Conservation (phyloP, 495 filamentous ascomycete species). For the Immersiella caudata region DNA sequence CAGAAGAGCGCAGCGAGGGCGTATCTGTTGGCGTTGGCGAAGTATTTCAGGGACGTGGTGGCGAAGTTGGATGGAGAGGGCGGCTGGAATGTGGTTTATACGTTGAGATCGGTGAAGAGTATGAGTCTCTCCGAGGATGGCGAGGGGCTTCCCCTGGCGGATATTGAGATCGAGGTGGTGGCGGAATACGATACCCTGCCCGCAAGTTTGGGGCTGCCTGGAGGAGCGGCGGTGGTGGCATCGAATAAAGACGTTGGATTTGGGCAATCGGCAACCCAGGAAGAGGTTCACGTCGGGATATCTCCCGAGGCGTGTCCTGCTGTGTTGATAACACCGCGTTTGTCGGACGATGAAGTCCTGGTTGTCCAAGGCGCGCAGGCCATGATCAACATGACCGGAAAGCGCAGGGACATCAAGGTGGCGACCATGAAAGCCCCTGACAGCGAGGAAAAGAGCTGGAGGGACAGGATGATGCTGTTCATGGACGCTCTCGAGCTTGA, state of each 20-base stretch:
- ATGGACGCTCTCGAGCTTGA: slow-evolving; percentile 40
- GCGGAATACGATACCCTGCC: neutral
- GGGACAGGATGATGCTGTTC: slow-evolving; percentile 31
- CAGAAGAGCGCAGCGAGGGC: slow-evolving; percentile 22
- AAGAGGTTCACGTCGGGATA: slow-evolving; percentile 31
- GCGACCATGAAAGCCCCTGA: slow-evolving; percentile 8
- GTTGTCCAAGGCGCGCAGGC: slow-evolving; percentile 25
- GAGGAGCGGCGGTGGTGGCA: slow-evolving; percentile 27
- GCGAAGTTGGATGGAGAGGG: neutral
- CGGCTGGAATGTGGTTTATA: slow-evolving; percentile 19
- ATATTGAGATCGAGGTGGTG: slow-evolving; percentile 6
- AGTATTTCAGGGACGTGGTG: slow-evolving; percentile 22
- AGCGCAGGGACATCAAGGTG: slow-evolving; percentile 22
- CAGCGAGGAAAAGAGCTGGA: slow-evolving; percentile 6
- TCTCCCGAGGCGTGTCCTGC: slow-evolving; percentile 35
- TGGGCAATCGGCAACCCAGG: slow-evolving; percentile 35
- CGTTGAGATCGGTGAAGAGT: slow-evolving; percentile 2
- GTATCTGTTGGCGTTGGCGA: slow-evolving; percentile 27
- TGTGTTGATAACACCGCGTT: slow-evolving; percentile 30
- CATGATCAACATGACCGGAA: slow-evolving; percentile 26
- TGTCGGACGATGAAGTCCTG: slow-evolving; percentile 24
- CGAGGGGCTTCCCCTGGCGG: neutral
- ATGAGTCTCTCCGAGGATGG: neutral
- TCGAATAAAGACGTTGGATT: slow-evolving; percentile 31
- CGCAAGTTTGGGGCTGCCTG: slow-evolving; percentile 14